Evolutionary conservation across 2,329 filamentous ascomycete species (phyloP).

Genomic region (Fusarium anthophilum): DNA sequence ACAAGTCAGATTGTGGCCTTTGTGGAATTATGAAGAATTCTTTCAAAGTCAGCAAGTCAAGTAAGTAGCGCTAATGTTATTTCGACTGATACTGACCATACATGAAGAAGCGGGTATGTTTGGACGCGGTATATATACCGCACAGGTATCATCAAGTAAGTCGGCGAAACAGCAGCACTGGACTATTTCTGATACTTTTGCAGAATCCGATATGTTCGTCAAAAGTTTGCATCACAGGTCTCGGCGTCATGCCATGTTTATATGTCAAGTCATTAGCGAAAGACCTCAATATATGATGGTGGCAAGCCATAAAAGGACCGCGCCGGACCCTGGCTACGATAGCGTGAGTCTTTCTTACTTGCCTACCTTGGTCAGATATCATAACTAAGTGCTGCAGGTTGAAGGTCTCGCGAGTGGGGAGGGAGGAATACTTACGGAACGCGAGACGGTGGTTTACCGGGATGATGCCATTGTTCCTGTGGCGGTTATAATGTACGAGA

Average conservation of each 20-base stretch:
- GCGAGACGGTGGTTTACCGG: constrained; percentile 11
- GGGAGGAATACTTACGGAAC: background rate
- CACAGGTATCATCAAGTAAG: background rate
- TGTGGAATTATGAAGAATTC: background rate
- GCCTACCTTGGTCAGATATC: accelerated
- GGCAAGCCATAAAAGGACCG: background rate
- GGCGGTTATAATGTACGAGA: background rate
- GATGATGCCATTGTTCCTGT: constrained; percentile 18
- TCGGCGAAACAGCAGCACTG: background rate
- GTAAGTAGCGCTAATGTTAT: background rate
- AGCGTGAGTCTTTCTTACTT: background rate
- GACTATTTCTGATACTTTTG: background rate
- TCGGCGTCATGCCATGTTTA: background rate
- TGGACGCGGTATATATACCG: background rate
- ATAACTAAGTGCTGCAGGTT: background rate
- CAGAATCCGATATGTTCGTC: constrained; percentile 8
- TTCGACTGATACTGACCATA: accelerated
- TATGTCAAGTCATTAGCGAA: background rate
- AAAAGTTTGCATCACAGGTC: background rate
- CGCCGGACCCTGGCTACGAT: background rate
- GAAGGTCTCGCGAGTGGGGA: background rate
- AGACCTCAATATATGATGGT: background rate
- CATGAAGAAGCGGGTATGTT: background rate
- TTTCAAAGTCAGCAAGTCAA: background rate
- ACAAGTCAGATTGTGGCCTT: background rate